These are phyloP conservation scores for Coemansia sp. DNA, from an alignment of 192 early-diverging fungal genomes.

Conservation along the genomic window DNA sequence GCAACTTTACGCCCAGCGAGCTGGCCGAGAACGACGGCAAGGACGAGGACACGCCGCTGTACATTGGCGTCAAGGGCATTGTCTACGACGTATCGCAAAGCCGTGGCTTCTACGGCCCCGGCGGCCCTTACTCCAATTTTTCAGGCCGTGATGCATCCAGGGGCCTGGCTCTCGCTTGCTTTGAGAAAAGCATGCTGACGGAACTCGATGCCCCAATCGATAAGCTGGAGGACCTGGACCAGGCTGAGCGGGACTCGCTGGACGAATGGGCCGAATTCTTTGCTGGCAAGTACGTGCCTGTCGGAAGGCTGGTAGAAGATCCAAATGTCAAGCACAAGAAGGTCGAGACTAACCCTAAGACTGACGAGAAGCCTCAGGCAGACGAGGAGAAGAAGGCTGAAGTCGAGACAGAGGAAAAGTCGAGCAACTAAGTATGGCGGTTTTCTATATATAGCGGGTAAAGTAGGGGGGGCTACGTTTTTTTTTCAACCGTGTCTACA, in stretches of 20 bases:
- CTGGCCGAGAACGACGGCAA: conserved; percentile 74
- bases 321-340: background rate
- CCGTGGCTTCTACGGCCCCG: conserved; percentile 87
- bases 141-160: conserved; percentile 95
- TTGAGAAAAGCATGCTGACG: conserved; percentile 74
- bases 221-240: conserved; percentile 72
- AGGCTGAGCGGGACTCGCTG: conserved; percentile 73
- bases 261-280: conserved; percentile 84
- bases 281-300: conserved; percentile 73
- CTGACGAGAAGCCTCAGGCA: conserved; percentile 5
- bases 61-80: conserved; percentile 80
- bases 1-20: conserved; percentile 78
- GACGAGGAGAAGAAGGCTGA: conserved; percentile 1
- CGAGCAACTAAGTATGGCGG: conserved; percentile 11
- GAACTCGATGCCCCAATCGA: conserved; percentile 78
- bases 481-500: no score
- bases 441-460: no score
- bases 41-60: conserved; percentile 62
- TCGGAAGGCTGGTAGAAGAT: conserved; percentile 71
- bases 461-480: no score
- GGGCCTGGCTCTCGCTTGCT: conserved; percentile 86
- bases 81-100: conserved; percentile 90
- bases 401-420: background rate
- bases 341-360: background rate
- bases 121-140: conserved; percentile 94